Base-by-base conservation (phyloP, 2,329 filamentous ascomycete genomes). In the Trichophyton benhamiae region DNA sequence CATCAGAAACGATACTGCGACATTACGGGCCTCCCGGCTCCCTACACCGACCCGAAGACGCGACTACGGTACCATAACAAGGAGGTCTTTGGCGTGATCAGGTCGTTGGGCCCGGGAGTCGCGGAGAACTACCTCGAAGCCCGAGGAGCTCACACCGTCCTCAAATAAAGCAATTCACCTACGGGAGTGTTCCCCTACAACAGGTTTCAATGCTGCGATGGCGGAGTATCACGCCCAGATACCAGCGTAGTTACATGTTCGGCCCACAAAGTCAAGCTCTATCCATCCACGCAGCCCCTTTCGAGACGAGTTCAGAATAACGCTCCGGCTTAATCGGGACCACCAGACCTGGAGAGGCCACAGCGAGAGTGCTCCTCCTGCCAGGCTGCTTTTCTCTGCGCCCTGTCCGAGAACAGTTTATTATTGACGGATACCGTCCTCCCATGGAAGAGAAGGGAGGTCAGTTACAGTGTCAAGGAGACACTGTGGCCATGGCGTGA, bases 261-360 rank as follows among this genome's bases (percentile, higher is more conserved):
- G 88, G 87, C 83, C 88, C 86, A 84, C 88, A 88, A 89, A 96
- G 89, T 95, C 91, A 96, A 95, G 83, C 89, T 79, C 82, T 86
- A 84, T 87, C 89, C 88, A 96, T 85, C 86, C 89, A 87, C 84
- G 85, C 79, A 77, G 74, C 74, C 80, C 83, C 88, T 95, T 78
- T 95, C 88, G 79, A 83, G 77, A 79, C 80, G 81, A 84, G 82
- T 86, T 89, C 83, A 86, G 91, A 85, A 86, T 87, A 86, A 83
- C 84, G 89, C 91, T 95, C 91, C 91, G 91, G 91, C 91, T 96
- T 96, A 96, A 94, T 95, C 87, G 89, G 87, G 88, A 89, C 89
- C 87, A 61, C 89, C 87, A 61, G 64, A 63, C 61, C 59, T 53
- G 63, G 62, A 58, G 58, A 44, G 41, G n/a, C n/a, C 41, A 44